phyloP scores from a whole-genome alignment of 2,329 filamentous ascomycete genomes.

The Hymenoscyphus albidus region DNA sequence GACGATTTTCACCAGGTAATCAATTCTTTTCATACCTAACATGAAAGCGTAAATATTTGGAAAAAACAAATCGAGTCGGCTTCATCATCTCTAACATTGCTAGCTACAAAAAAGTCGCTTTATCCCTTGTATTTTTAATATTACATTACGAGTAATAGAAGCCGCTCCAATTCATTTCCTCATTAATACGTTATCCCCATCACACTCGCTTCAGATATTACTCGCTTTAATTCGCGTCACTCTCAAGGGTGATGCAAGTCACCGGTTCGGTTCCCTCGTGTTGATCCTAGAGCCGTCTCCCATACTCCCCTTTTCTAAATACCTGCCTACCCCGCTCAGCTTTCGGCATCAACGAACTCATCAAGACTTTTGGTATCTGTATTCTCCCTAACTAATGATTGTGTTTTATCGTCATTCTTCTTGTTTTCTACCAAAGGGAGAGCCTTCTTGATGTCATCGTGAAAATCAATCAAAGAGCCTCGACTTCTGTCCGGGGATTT shows the following conservation, averaged over 20 bases:
- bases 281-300: background rate
- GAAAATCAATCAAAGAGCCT: conserved; percentile 47
- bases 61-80: background rate
- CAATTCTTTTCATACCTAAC: too few relatives aligned
- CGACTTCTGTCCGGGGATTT: conserved; percentile 11
- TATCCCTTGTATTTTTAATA: background rate
- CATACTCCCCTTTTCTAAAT: background rate
- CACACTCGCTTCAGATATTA: background rate
- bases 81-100: background rate
- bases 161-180: background rate
- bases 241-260: background rate
- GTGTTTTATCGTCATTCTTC: background rate
- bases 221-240: background rate
- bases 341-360: conserved; percentile 35
- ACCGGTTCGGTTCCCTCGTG: background rate
- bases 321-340: background rate
- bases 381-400: conserved; percentile 27
- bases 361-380: conserved; percentile 33
- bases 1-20: too few relatives aligned
- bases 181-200: background rate
- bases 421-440: conserved; percentile 37
- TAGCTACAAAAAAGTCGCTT: background rate
- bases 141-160: background rate
- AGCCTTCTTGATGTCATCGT: conserved; percentile 49
- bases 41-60: background rate